Conservation (phyloP, 2,329 filamentous ascomycete species). For the Calonectria pseudoturangicola region DNA sequence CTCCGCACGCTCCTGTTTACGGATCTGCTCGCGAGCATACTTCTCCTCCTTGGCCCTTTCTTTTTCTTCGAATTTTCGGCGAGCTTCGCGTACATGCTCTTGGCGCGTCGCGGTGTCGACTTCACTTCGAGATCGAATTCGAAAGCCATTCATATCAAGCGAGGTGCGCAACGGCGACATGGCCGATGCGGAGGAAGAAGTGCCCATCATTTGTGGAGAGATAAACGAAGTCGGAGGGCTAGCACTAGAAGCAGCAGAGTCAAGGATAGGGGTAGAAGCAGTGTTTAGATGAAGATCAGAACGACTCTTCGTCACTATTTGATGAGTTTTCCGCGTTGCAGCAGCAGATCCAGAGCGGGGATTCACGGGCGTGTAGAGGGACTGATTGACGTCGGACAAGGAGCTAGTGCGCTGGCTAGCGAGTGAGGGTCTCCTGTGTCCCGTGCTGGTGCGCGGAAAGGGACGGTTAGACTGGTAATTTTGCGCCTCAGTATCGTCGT, state of each 20-base stretch:
- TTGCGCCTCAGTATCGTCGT: constrained; percentile 62
- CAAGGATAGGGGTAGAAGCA: constrained; percentile 53
- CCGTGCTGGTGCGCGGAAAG: constrained; percentile 47
- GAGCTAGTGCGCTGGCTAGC: constrained; percentile 60
- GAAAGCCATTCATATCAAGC: constrained; percentile 74
- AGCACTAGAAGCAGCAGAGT: constrained; percentile 51
- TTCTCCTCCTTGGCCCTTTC: constrained; percentile 78
- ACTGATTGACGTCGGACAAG: constrained; percentile 58
- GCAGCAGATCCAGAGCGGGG: constrained; percentile 54
- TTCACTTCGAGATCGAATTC: constrained; percentile 76
- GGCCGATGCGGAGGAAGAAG: constrained; percentile 60
- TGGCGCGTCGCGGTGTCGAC: constrained; percentile 72
- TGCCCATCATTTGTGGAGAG: constrained; percentile 52
- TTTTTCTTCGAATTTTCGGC: constrained; percentile 78
- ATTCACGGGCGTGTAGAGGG: constrained; percentile 52
- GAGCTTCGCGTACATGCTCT: constrained; percentile 76
- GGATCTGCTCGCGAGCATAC: constrained; percentile 75
- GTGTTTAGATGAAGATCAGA: constrained; percentile 67
- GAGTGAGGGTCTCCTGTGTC: constrained; percentile 57
- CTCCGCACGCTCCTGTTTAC: constrained; percentile 75
- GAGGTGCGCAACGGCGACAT: constrained; percentile 74
- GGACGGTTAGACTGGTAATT: constrained; percentile 46
- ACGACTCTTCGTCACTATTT: constrained; percentile 61
- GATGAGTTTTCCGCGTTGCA: constrained; percentile 64
- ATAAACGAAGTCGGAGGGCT: constrained; percentile 55